A percentile compares a stretch with the other conserved stretches of the same genome.
These are phyloP conservation scores for Magnaporthiopsis rhizophila DNA, from an alignment of 2,329 filamentous ascomycete species.

Conservation along the genomic window DNA sequence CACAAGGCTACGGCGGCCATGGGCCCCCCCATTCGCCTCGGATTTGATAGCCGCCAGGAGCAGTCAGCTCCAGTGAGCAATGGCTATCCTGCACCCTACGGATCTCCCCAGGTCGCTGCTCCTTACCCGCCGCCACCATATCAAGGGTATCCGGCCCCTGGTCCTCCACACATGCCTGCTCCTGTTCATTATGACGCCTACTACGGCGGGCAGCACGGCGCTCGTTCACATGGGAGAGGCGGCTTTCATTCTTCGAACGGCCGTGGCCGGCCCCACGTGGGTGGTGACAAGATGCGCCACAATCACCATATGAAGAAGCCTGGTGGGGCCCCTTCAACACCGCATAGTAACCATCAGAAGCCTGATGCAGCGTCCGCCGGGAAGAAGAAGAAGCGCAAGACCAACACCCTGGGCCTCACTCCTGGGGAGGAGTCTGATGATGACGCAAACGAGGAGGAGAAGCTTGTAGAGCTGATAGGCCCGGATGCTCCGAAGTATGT, in stretches of 20 bases:
- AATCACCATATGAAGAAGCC: constrained; percentile 22
- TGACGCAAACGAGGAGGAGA: constrained; percentile 62
- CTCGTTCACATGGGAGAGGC: constrained; percentile 30
- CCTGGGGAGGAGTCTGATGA: constrained; percentile 60
- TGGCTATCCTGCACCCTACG: constrained; percentile 29
- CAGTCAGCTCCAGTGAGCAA: constrained; percentile 38
- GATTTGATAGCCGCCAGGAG: constrained; percentile 36
- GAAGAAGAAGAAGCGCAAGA: constrained; percentile 66
- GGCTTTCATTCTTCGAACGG: constrained; percentile 25
- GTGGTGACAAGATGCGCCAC: constrained; percentile 30
- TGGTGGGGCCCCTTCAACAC: constrained; percentile 17
- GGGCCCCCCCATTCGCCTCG: constrained; percentile 48
- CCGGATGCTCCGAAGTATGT: constrained; percentile 48
- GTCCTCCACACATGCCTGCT: constrained; percentile 20
- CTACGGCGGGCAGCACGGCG: constrained; percentile 19
- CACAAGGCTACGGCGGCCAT: constrained; percentile 29
- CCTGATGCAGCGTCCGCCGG: constrained; percentile 41
- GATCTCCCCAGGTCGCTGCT: constrained; percentile 19
- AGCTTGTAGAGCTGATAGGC: constrained; percentile 45
- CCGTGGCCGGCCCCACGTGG: constrained; percentile 24
- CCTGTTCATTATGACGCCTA: constrained; percentile 21
- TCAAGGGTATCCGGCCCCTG: constrained; percentile 30
- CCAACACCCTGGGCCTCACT: constrained; percentile 64
- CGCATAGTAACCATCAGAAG: constrained; percentile 34
- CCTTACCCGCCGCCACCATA: constrained; percentile 23